Evolutionary conservation across 164 flowering plant species (phyloP).

Genomic region (Chloranthus sessilifolius): DNA sequence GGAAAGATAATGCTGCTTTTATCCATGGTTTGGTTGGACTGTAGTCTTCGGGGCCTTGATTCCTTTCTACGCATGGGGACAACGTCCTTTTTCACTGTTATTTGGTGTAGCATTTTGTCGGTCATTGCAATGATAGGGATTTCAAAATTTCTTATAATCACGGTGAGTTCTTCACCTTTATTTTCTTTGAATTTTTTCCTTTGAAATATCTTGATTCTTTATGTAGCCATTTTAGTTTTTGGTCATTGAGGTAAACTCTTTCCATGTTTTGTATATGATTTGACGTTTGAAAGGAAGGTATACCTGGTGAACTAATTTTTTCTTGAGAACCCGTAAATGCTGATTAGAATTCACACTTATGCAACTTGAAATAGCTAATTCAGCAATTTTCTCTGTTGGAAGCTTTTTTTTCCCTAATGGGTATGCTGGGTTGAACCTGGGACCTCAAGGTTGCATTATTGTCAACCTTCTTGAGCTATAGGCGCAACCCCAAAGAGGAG

Average conservation of each 20-base stretch:
- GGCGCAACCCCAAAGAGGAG: no score
- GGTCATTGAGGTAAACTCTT: neutral
- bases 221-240: neutral
- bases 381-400: no score
- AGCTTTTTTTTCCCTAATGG: no score
- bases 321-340: no score
- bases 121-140: slow-evolving; percentile 75
- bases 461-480: no score
- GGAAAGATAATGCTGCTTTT: slow-evolving; percentile 66
- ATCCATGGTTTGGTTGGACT: slow-evolving; percentile 79
- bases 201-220: neutral
- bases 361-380: no score
- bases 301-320: no score
- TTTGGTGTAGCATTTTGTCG: slow-evolving; percentile 87
- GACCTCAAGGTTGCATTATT: no score
- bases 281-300: no score
- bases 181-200: neutral
- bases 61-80: slow-evolving; percentile 84
- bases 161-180: slow-evolving; percentile 42
- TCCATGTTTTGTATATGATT: no score
- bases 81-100: slow-evolving; percentile 67
- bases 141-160: slow-evolving; percentile 48
- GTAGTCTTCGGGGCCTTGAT: slow-evolving; percentile 71
- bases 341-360: no score
- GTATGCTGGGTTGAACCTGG: no score